Evolutionary conservation across 1,139 yeast species (phyloP).

Genomic region (Kodamaea anthophila): DNA sequence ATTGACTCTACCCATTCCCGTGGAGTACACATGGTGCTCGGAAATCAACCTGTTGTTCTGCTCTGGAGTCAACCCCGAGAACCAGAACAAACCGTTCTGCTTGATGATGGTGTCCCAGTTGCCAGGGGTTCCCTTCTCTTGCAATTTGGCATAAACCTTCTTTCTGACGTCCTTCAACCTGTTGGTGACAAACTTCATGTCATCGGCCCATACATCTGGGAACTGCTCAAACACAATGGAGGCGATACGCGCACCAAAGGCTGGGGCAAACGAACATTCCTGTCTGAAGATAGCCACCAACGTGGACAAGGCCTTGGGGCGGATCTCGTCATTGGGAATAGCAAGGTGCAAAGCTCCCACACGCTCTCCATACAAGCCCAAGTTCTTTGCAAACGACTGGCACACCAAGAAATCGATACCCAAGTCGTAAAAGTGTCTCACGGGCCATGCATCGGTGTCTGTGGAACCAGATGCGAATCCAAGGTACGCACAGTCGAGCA

Average conservation of each 20-base stretch:
- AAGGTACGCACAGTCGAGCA: conserved; percentile 95
- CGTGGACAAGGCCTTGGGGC: conserved; percentile 19
- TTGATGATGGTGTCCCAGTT: conserved; percentile 32
- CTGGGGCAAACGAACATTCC: conserved; percentile 42
- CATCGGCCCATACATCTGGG: conserved; percentile 28
- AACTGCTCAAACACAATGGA: conserved; percentile 22
- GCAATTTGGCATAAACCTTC: conserved; percentile 22
- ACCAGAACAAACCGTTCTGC: conserved; percentile 43
- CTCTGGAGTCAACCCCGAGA: conserved; percentile 29
- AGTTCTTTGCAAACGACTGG: conserved; percentile 40
- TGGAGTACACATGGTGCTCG: conserved; percentile 33
- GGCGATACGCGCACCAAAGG: conserved; percentile 41
- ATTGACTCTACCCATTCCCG: conserved; percentile 36
- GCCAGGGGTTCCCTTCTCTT: conserved; percentile 35
- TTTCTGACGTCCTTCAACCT: conserved; percentile 28
- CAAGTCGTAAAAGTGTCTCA: conserved; percentile 13
- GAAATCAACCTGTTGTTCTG: conserved; percentile 27
- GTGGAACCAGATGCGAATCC: conserved; percentile 39
- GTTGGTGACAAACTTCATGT: conserved; percentile 23
- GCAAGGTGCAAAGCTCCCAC: conserved; percentile 39
- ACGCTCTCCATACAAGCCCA: conserved; percentile 43
- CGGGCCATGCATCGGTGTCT: conserved; percentile 20
- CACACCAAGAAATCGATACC: conserved; percentile 23
- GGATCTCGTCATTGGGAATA: conserved; percentile 17
- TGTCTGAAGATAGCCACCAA: conserved; percentile 29